Percentiles rank a stretch among this genome's conserved stretches.
Conservation (phyloP, 768 basidiomycete species). For the Suillus variegatus region DNA sequence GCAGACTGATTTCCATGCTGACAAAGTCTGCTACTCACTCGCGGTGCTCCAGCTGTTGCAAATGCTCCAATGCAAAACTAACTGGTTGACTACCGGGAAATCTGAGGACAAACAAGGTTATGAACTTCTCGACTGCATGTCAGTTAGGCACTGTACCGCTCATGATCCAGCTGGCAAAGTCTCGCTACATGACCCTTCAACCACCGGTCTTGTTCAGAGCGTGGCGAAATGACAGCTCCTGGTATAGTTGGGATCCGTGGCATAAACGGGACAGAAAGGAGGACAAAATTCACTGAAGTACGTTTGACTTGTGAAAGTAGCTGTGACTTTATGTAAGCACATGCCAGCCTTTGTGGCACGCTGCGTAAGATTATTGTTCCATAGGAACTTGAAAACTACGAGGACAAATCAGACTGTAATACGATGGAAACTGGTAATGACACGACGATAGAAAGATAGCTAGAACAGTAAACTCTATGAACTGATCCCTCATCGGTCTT, state of each 20-base stretch:
- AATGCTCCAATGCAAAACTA: conserved; percentile 73
- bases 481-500: conserved; percentile 66
- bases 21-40: conserved; percentile 53
- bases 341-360: conserved; percentile 17
- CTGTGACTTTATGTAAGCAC: conserved; percentile 10
- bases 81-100: conserved; percentile 98
- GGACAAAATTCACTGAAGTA: background rate
- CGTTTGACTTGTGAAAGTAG: background rate
- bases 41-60: conserved; percentile 76
- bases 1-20: conserved; percentile 6
- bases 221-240: conserved; percentile 53
- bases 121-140: background rate
- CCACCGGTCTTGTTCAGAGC: conserved; percentile 65
- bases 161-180: conserved; percentile 64
- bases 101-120: conserved; percentile 38
- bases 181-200: conserved; percentile 62
- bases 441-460: conserved; percentile 18
- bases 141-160: conserved; percentile 48
- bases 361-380: conserved; percentile 13
- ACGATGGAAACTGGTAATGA: conserved; percentile 12
- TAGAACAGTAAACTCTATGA: conserved; percentile 26
- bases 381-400: background rate
- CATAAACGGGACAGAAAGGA: conserved; percentile 32
- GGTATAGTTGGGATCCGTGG: conserved; percentile 72
- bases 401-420: conserved; percentile 12